Percentiles rank a stretch among this genome's conserved stretches.
These are phyloP conservation scores for Monascus ruber DNA, from an alignment of 2,329 filamentous ascomycete genomes.

Conservation along the genomic window DNA sequence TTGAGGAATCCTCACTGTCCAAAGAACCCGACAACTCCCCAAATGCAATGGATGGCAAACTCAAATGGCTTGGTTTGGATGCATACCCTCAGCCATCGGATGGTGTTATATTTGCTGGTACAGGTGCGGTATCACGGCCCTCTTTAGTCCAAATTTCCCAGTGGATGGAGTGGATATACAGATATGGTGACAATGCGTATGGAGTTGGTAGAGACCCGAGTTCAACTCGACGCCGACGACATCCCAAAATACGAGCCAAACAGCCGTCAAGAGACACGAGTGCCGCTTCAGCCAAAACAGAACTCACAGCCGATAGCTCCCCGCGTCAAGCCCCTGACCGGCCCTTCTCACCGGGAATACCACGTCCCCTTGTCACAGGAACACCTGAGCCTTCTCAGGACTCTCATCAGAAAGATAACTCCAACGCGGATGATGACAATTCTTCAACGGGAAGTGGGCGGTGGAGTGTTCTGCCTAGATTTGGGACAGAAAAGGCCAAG, in stretches of 20 bases:
- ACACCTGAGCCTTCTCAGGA: slow-evolving; percentile 9
- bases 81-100: slow-evolving; percentile 59
- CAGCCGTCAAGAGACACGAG: slow-evolving; percentile 5
- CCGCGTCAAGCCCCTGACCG: slow-evolving; percentile 11
- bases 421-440: slow-evolving; percentile 7
- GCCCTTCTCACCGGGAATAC: slow-evolving; percentile 29
- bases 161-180: slow-evolving; percentile 85
- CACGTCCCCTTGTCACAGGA: slow-evolving; percentile 30
- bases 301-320: not conserved
- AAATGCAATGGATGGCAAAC: slow-evolving; percentile 13
- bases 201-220: slow-evolving; percentile 70
- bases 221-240: slow-evolving; percentile 44
- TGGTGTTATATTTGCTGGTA: slow-evolving; percentile 75
- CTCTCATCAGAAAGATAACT: slow-evolving; percentile 3
- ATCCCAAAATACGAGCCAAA: slow-evolving; percentile 19
- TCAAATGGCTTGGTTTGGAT: slow-evolving; percentile 66
- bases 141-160: slow-evolving; percentile 63
- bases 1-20: slow-evolving; percentile 10
- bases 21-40: slow-evolving; percentile 7
- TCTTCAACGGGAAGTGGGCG: slow-evolving; percentile 10
- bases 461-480: slow-evolving; percentile 16
- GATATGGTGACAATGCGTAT: slow-evolving; percentile 72
- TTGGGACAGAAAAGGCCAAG: slow-evolving; percentile 35
- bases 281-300: slow-evolving; percentile 1
- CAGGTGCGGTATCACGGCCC: slow-evolving; percentile 58